Percentiles rank a stretch among this genome's conserved stretches.
Conservation (phyloP, 257 asterid species). For the Catharanthus roseus region DNA sequence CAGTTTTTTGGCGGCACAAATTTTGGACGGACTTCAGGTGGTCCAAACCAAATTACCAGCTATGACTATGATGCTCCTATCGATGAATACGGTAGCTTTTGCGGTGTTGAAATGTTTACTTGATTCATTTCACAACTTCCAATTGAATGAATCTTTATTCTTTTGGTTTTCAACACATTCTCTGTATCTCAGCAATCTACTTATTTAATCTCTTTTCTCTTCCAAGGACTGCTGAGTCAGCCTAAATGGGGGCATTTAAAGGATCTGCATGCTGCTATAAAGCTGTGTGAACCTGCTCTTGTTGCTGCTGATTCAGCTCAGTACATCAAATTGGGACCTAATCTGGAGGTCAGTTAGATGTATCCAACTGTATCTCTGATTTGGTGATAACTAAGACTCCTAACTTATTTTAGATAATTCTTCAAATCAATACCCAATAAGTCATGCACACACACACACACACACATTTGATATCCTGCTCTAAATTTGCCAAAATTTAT, state of each 20-base stretch:
- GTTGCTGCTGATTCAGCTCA: constrained; percentile 62
- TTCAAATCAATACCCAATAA: neutral
- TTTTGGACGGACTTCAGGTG: constrained; percentile 91
- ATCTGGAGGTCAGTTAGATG: constrained; percentile 63
- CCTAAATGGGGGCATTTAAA: constrained; percentile 96
- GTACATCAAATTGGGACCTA: constrained; percentile 77
- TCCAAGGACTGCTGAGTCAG: constrained; percentile 73
- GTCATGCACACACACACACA: too few relatives aligned
- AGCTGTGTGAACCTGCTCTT: constrained; percentile 95
- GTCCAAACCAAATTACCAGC: constrained; percentile 86
- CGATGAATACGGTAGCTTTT: constrained; percentile 78
- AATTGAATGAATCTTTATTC: neutral
- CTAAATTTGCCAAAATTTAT: neutral
- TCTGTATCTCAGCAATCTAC: neutral
- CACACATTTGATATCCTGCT: neutral
- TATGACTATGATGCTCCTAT: constrained; percentile 96
- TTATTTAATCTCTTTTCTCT: constrained; percentile 7
- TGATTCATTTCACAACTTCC: neutral
- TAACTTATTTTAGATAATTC: neutral
- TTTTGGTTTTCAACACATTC: neutral
- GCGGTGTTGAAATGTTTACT: neutral
- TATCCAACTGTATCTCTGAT: neutral
- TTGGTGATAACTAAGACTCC: neutral
- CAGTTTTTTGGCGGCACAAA: constrained; percentile 98
- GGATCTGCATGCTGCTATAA: constrained; percentile 85